Evolutionary conservation across 495 filamentous ascomycete species (phyloP).

Genomic region (Aspergillus homomorphus): DNA sequence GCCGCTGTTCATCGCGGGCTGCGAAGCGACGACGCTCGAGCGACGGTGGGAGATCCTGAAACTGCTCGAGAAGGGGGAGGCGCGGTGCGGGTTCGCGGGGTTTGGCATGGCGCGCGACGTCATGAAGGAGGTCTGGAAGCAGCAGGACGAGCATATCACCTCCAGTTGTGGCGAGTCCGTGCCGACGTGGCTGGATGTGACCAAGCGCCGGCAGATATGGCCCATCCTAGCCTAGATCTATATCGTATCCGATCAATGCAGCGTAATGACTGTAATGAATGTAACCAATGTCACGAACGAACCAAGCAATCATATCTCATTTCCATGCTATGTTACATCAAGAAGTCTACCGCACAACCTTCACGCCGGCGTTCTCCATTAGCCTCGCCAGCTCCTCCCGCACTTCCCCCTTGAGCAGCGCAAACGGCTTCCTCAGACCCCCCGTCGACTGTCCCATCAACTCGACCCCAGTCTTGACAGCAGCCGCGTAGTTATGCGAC

Average conservation of each 20-base stretch:
- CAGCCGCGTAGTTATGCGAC: conserved; percentile 31
- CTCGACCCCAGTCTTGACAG: conserved; percentile 38
- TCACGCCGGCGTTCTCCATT: conserved; percentile 30
- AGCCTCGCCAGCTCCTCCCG: conserved; percentile 29
- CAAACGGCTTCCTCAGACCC: conserved; percentile 35
- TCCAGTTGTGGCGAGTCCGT: conserved; percentile 23
- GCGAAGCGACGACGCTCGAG: conserved; percentile 26
- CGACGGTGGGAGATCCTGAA: conserved; percentile 23
- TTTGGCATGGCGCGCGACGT: conserved; percentile 26
- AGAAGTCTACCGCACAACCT: conserved; percentile 17
- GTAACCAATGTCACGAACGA: neutral
- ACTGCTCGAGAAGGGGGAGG: conserved; percentile 26
- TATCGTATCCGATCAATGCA: no score
- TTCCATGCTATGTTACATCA: conserved; percentile 7
- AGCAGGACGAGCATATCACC: conserved; percentile 29
- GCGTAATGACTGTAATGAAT: neutral
- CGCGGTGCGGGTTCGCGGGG: conserved; percentile 23
- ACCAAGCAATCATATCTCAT: neutral
- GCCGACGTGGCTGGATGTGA: conserved; percentile 31
- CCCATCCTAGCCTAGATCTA: conserved; percentile 17
- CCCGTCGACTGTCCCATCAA: conserved; percentile 32
- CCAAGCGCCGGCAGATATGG: conserved; percentile 27
- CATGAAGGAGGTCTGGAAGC: conserved; percentile 28
- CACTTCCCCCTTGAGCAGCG: conserved; percentile 23
- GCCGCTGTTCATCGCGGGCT: conserved; percentile 37